A percentile compares a stretch with the other conserved stretches of the same genome.
These are phyloP conservation scores for Aegilops bicornis DNA, from an alignment of 176 grass and related monocot genomes.

Conservation along the genomic window DNA sequence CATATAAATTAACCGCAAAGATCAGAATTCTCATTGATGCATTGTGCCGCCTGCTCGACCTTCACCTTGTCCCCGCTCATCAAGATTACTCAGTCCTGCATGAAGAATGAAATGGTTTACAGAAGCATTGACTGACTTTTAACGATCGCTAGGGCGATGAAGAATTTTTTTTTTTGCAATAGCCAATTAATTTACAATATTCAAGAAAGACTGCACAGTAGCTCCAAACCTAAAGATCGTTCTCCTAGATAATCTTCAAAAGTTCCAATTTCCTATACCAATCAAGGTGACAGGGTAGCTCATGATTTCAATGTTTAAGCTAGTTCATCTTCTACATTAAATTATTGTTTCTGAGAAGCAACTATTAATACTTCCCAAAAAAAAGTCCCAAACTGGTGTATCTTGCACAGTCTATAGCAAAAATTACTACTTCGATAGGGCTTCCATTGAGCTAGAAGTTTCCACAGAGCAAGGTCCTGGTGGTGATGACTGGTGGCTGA, in stretches of 20 bases:
- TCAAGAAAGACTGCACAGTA: neutral
- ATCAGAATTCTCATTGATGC: neutral
- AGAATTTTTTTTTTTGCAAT: neutral
- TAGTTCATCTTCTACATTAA: neutral
- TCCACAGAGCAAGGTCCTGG: neutral
- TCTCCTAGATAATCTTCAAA: neutral
- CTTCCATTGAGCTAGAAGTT: neutral
- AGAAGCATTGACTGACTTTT: neutral
- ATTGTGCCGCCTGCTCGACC: neutral
- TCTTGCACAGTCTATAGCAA: neutral
- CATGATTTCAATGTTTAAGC: neutral
- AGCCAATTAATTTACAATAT: neutral
- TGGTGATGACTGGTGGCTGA: neutral
- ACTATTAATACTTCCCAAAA: neutral
- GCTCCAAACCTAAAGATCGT: neutral
- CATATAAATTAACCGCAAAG: neutral
- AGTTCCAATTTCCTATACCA: no score
- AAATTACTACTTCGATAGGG: neutral
- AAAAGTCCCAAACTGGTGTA: neutral
- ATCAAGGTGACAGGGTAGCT: neutral
- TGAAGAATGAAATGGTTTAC: neutral
- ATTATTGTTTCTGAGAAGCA: neutral
- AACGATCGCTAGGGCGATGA: neutral
- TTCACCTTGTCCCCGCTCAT: neutral
- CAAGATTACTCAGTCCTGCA: neutral